These are phyloP conservation scores for Salicornia ramosissima DNA, from an alignment of 148 eudicot species.

Conservation along the genomic window DNA sequence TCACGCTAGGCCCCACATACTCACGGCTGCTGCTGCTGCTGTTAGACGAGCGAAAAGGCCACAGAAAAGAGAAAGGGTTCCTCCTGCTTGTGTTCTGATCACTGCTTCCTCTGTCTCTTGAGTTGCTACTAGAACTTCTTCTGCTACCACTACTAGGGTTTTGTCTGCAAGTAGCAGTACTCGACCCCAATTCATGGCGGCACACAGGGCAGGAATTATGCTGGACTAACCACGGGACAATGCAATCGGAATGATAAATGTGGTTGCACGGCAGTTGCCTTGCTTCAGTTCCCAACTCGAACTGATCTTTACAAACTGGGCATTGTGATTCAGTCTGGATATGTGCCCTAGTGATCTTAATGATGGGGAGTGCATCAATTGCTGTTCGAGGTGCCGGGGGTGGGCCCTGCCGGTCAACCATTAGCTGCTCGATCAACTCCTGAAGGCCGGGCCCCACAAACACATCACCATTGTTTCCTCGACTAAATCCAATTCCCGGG, in stretches of 20 bases:
- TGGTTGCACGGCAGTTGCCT: slow-evolving; percentile 90
- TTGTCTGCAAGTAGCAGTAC: slow-evolving; percentile 28
- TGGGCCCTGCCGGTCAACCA: slow-evolving; percentile 74
- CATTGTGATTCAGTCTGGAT: slow-evolving; percentile 79
- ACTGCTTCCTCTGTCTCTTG: slow-evolving; percentile 33
- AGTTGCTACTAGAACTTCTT: slow-evolving; percentile 23
- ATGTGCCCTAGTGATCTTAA: slow-evolving; percentile 63
- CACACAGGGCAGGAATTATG: slow-evolving; percentile 98
- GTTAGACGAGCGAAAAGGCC: slow-evolving; percentile 77
- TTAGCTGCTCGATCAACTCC: slow-evolving; percentile 74
- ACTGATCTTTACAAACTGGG: slow-evolving; percentile 86
- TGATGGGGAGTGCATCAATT: slow-evolving; percentile 83
- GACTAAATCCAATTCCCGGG: slow-evolving; percentile 52
- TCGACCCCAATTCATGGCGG: slow-evolving; percentile 64
- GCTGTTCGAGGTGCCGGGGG: slow-evolving; percentile 83
- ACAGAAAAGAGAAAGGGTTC: slow-evolving; percentile 63
- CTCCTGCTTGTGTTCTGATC: slow-evolving; percentile 50
- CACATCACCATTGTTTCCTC: slow-evolving; percentile 53
- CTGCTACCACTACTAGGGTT: slow-evolving; percentile 29
- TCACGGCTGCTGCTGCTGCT: slow-evolving; percentile 29
- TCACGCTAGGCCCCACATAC: slow-evolving; percentile 32
- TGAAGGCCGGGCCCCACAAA: slow-evolving; percentile 70
- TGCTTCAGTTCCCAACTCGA: slow-evolving; percentile 76
- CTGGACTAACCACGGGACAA: slow-evolving; percentile 87
- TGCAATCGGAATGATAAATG: slow-evolving; percentile 81